phyloP scores from a whole-genome alignment of 2,329 filamentous ascomycete species.

The Epichloe coenophiala region DNA sequence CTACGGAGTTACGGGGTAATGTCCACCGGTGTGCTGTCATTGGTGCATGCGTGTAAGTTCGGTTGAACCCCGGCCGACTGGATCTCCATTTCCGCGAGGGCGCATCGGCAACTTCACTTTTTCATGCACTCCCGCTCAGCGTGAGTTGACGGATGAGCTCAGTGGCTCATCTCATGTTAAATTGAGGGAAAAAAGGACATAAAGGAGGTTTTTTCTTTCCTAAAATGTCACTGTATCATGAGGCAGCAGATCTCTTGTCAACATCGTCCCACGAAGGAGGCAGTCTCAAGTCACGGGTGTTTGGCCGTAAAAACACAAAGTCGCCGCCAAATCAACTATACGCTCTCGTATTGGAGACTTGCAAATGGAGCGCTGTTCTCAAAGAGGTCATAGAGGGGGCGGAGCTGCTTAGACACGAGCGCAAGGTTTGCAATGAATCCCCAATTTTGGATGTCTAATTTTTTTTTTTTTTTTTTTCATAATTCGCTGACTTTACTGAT shows the following conservation, averaged over 20 bases:
- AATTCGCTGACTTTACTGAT: not conserved
- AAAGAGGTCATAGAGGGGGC: conserved; percentile 82
- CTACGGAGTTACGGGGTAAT: no score
- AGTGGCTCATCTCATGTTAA: not conserved
- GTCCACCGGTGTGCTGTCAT: not conserved
- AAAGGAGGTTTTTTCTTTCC: no score
- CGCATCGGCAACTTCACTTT: no score
- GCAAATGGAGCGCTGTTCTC: conserved; percentile 79
- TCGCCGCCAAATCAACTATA: conserved; percentile 72
- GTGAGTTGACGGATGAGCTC: not conserved
- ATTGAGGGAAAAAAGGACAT: no score
- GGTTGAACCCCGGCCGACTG: conserved; percentile 8
- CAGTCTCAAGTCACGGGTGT: conserved; percentile 78
- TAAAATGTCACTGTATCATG: conserved; percentile 98
- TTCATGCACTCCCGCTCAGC: not conserved
- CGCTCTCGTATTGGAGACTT: conserved; percentile 71
- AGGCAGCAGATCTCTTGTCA: conserved; percentile 64
- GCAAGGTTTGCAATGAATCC: conserved; percentile 50
- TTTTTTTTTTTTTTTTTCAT: not conserved
- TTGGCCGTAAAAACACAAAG: conserved; percentile 59
- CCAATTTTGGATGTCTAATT: no score
- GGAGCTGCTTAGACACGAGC: conserved; percentile 63
- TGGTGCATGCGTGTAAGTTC: conserved; percentile 2
- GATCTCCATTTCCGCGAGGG: not conserved
- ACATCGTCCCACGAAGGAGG: conserved; percentile 44